Percentiles rank a stretch among this genome's conserved stretches.
phyloP scores from a whole-genome alignment of 2,329 filamentous ascomycete genomes.

The Arthroderma uncinatum region DNA sequence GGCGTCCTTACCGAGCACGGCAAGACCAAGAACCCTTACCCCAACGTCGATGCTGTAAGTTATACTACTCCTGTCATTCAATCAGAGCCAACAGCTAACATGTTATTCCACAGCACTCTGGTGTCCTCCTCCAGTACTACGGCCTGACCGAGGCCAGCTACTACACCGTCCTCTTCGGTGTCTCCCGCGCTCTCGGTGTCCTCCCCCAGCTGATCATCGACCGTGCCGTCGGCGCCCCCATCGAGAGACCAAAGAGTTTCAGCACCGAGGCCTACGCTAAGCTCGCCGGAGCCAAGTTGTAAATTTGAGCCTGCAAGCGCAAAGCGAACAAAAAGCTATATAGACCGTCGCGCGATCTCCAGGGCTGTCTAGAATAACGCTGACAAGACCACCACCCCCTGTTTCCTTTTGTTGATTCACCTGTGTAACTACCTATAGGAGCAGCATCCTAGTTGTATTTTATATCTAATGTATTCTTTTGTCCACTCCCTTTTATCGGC shows the following conservation, averaged over 20 bases:
- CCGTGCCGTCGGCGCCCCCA: slow-evolving; percentile 90
- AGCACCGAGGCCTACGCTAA: slow-evolving; percentile 94
- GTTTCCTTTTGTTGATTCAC: background rate
- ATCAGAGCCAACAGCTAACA: slow-evolving; percentile 10
- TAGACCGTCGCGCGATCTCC: background rate
- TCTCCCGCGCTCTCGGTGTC: slow-evolving; percentile 94
- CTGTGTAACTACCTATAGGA: background rate
- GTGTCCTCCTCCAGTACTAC: slow-evolving; percentile 99
- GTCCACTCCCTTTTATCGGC: background rate
- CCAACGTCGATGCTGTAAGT: slow-evolving; percentile 74
- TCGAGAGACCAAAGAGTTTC: slow-evolving; percentile 98
- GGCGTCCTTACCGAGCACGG: slow-evolving; percentile 97
- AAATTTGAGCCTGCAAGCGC: slow-evolving; percentile 33
- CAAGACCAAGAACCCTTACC: slow-evolving; percentile 90
- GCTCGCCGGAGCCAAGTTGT: slow-evolving; percentile 81
- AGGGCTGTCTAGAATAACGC: background rate
- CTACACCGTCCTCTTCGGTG: slow-evolving; percentile 99
- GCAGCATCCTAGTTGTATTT: background rate
- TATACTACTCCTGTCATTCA: background rate
- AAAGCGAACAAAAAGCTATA: background rate
- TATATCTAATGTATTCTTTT: background rate
- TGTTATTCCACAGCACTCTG: slow-evolving; percentile 60
- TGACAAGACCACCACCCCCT: background rate
- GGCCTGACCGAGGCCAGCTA: slow-evolving; percentile 97
- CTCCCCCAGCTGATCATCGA: slow-evolving; percentile 99